These are phyloP conservation scores for Lachnellula occidentalis DNA, from an alignment of 2,329 filamentous ascomycete species.

Conservation along the genomic window DNA sequence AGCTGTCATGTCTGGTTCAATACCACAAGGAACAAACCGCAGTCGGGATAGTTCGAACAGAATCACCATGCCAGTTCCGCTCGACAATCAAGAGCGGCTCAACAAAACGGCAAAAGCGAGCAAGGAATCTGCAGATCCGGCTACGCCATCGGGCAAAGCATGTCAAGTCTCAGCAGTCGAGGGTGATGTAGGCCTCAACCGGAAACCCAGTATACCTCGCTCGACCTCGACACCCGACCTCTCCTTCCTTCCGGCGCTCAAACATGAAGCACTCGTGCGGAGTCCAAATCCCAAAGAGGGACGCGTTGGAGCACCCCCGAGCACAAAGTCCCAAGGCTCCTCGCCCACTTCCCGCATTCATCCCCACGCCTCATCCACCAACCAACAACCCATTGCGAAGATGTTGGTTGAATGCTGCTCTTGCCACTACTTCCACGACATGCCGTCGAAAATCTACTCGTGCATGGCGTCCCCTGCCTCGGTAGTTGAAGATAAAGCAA, in stretches of 20 bases:
- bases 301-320: neutral
- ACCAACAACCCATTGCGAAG: constrained; percentile 42
- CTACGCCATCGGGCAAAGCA: too few relatives aligned
- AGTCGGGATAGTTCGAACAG: constrained; percentile 14
- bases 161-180: neutral
- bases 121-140: neutral
- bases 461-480: constrained; percentile 57
- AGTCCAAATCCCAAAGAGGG: constrained; percentile 17
- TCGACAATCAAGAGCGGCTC: constrained; percentile 10
- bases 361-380: neutral
- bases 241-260: constrained; percentile 35
- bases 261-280: constrained; percentile 35
- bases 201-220: constrained; percentile 12
- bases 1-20: constrained; percentile 5
- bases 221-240: constrained; percentile 24
- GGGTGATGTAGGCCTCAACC: constrained; percentile 4
- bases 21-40: constrained; percentile 6
- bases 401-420: constrained; percentile 61
- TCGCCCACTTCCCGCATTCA: neutral
- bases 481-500: constrained; percentile 44
- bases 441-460: constrained; percentile 59
- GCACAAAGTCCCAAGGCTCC: constrained; percentile 15
- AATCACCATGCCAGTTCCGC: constrained; percentile 13
- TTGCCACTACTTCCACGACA: constrained; percentile 60
- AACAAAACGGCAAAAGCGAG: neutral